Evolutionary conservation across 1,284 basidiomycete genomes (phyloP), one percentile per base, ranked within the genome.

Genomic region (Athelia psychrophila): DNA sequence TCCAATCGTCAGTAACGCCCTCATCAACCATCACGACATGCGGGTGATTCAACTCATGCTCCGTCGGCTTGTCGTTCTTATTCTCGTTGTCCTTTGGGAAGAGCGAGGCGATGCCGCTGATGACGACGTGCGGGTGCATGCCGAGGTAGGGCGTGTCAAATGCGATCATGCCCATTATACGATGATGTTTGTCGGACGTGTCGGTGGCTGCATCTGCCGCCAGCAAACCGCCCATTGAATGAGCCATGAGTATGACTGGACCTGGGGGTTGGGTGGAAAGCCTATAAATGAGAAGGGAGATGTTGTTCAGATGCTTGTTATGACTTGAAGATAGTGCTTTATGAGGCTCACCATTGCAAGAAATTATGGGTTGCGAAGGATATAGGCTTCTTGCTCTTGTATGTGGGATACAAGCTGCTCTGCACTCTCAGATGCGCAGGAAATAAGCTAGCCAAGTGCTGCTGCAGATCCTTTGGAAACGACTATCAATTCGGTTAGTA

Each of bases 171-270:
- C 77, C 81, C 3, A 81, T 62, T 44, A 82, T 76, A 3, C 77
- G 73, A 40, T 65, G 67, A 0, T 71, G 65, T 51, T 61, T 69
- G 44, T 71, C 72, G 3, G 70, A 74, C 10, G 61, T 49, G 56
- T 74, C 64, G 0, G 72, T 77, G 1, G 76, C 79, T 2, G 79
- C 80, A 45, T 82, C 79, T 3, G 79, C 79, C 3, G 76, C 79
- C 2, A 83, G 68, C 6, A 81, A 68, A 3, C 80, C 80, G 13
- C 80, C 80, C 79, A 83, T 80, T 2, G 80, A 82, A 60, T 83
- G 81, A 0, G 74, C 80, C 1, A 80, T 46, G 1, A 83, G 67
- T 49, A 83, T 80, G 8, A 82, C 77, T 32, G 74, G 77, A 2
- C 80, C 80, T 9, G 73, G 68, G 27, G 78, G 75, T 59, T 81